Percentiles rank a stretch among this genome's conserved stretches.
phyloP scores from a whole-genome alignment of 2,329 filamentous ascomycete genomes.

The Trichoderma brevicompactum region DNA sequence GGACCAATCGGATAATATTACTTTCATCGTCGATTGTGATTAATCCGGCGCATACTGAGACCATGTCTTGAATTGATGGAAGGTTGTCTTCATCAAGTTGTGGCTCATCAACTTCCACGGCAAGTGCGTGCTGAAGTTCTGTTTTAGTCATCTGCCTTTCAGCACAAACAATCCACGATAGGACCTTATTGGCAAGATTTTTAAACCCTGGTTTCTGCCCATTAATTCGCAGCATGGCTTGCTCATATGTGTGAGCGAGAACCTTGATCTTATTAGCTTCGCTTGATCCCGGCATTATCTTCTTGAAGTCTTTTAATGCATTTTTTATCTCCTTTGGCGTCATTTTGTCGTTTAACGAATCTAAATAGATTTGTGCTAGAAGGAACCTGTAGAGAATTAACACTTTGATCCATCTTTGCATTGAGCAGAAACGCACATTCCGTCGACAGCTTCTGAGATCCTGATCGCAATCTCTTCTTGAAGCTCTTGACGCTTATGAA shows the following conservation, averaged over 20 bases:
- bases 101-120: not conserved
- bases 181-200: conserved; percentile 4
- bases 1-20: conserved; percentile 1
- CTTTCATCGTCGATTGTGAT: conserved; percentile 16
- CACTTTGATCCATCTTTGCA: too few relatives aligned
- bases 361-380: not conserved
- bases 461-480: not conserved
- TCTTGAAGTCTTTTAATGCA: not conserved
- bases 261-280: not conserved
- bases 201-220: not conserved
- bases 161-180: conserved; percentile 7
- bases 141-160: not conserved
- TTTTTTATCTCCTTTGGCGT: not conserved
- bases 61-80: not conserved
- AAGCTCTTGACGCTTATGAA: not conserved
- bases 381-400: not conserved
- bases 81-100: not conserved
- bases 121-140: conserved; percentile 8
- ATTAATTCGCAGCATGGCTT: conserved; percentile 14
- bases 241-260: not conserved
- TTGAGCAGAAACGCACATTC: not conserved
- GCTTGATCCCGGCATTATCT: not conserved
- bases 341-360: not conserved
- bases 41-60: conserved; percentile 14
- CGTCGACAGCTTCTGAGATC: not conserved